Evolutionary conservation across 805 yeast genomes (phyloP).

Genomic region (Candida palmyrensis): DNA sequence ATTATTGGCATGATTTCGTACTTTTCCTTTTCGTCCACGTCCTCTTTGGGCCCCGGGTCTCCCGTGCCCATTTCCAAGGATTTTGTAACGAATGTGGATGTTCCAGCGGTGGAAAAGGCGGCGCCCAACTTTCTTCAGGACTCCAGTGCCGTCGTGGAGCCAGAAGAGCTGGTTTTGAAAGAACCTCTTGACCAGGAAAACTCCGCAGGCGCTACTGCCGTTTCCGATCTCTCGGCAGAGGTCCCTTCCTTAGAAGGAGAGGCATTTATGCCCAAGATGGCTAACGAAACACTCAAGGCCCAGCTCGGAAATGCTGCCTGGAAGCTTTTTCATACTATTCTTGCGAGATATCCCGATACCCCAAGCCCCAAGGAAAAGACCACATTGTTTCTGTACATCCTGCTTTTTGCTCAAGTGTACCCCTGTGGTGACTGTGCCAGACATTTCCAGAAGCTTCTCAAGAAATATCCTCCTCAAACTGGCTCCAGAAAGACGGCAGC

Average conservation of each 20-base stretch:
- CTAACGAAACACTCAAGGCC: constrained; percentile 74
- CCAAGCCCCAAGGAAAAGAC: constrained; percentile 62
- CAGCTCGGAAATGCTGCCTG: constrained; percentile 90
- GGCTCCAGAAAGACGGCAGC: constrained; percentile 76
- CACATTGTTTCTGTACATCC: constrained; percentile 60
- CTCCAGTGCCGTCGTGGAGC: no score
- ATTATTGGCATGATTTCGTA: constrained; percentile 24
- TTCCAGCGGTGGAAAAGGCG: no score
- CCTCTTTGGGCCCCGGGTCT: constrained; percentile 15
- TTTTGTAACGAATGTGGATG: no score
- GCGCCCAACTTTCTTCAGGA: no score
- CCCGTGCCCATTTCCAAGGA: constrained; percentile 17
- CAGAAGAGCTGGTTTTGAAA: no score
- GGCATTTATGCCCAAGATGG: constrained; percentile 92
- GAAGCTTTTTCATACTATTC: constrained; percentile 83
- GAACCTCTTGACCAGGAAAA: no score
- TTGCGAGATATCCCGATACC: constrained; percentile 85
- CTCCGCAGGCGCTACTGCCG: no score
- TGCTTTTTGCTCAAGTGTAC: constrained; percentile 82
- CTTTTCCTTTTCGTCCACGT: constrained; percentile 16
- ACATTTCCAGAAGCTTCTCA: constrained; percentile 71
- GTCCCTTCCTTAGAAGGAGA: no score
- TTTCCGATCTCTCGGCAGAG: no score
- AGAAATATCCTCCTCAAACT: constrained; percentile 80
- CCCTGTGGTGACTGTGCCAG: constrained; percentile 98